Percentiles rank a stretch among this genome's conserved stretches.
These are phyloP conservation scores for Beta corolliflora DNA, from an alignment of 179 eudicot species.

Conservation along the genomic window DNA sequence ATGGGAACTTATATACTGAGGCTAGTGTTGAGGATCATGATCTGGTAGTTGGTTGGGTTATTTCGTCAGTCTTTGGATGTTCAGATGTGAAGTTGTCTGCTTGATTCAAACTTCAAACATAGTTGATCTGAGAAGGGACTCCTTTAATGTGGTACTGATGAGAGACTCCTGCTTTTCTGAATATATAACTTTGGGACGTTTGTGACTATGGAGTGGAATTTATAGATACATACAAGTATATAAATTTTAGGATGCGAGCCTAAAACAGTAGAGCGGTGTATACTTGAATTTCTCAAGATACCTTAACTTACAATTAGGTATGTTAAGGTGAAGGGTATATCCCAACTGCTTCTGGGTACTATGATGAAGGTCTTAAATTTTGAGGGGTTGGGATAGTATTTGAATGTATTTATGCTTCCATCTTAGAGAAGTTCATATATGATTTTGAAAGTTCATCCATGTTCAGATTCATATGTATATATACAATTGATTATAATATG, in stretches of 20 bases:
- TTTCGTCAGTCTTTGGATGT: background rate
- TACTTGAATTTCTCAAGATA: background rate
- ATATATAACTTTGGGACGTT: no score
- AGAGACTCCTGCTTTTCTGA: no score
- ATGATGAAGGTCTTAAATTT: background rate
- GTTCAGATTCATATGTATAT: background rate
- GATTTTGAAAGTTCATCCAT: background rate
- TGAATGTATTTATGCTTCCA: background rate
- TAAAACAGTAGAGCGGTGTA: no score
- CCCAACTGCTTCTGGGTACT: no score
- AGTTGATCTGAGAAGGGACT: background rate
- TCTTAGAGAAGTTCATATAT: background rate
- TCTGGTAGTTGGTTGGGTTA: no score
- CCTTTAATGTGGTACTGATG: background rate
- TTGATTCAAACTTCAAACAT: background rate
- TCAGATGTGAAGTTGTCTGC: background rate
- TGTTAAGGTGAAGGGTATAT: background rate
- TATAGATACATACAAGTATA: no score
- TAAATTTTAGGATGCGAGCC: no score
- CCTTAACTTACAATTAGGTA: background rate
- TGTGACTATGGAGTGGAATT: no score
- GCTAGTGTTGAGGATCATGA: no score
- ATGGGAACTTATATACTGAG: conserved; percentile 9
- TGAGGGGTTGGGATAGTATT: background rate
- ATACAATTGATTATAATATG: background rate